phyloP scores from a whole-genome alignment of 2,329 filamentous ascomycete species.

The Ophiostoma angusticollis region DNA sequence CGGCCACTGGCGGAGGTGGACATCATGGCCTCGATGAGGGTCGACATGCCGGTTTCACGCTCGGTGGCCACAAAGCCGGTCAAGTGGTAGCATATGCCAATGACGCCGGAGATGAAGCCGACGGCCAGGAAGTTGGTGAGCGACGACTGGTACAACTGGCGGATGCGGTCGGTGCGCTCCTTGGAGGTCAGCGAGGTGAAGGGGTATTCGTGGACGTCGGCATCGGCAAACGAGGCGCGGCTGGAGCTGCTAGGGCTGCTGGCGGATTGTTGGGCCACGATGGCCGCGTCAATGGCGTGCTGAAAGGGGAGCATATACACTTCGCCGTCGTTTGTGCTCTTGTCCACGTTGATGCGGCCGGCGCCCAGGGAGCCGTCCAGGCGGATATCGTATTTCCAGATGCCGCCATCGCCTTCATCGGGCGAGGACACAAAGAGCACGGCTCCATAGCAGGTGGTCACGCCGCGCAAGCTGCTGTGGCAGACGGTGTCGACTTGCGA shows the following conservation, averaged over 20 bases:
- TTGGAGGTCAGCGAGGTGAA: slow-evolving; percentile 61
- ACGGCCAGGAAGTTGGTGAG: slow-evolving; percentile 68
- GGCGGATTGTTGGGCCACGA: slow-evolving; percentile 33
- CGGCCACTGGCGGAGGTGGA: slow-evolving; percentile 42
- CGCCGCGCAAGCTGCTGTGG: slow-evolving; percentile 45
- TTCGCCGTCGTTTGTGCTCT: slow-evolving; percentile 59
- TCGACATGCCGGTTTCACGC: slow-evolving; percentile 75
- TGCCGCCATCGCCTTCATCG: slow-evolving; percentile 47
- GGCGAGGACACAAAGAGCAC: slow-evolving; percentile 65
- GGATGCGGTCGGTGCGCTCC: slow-evolving; percentile 53
- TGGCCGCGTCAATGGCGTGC: slow-evolving; percentile 61
- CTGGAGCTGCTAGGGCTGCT: slow-evolving; percentile 28
- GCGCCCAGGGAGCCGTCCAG: slow-evolving; percentile 61
- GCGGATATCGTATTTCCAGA: slow-evolving; percentile 81
- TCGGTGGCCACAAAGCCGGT: slow-evolving; percentile 78
- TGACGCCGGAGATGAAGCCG: slow-evolving; percentile 64
- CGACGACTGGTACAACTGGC: slow-evolving; percentile 55
- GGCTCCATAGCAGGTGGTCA: slow-evolving; percentile 60
- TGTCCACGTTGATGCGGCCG: slow-evolving; percentile 48
- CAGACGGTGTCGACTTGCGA: slow-evolving; percentile 34
- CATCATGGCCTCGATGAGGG: slow-evolving; percentile 86
- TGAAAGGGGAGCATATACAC: slow-evolving; percentile 68
- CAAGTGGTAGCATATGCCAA: slow-evolving; percentile 76
- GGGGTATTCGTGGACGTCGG: slow-evolving; percentile 47
- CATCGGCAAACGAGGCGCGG: slow-evolving; percentile 13